These are phyloP conservation scores for Leavenworthia alabamica DNA, from an alignment of 345 rosid genomes.

Conservation along the genomic window DNA sequence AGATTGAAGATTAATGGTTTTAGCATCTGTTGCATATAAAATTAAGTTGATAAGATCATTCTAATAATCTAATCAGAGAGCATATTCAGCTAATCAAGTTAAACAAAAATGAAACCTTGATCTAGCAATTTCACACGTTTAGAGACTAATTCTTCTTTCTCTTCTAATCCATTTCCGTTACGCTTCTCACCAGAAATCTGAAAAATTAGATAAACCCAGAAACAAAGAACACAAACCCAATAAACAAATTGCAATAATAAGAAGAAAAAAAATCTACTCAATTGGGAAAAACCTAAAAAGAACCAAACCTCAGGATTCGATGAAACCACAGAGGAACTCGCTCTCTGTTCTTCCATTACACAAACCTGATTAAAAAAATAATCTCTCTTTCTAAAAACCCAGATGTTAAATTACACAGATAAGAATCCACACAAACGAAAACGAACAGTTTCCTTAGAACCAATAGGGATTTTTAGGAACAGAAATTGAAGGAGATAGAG, in stretches of 20 bases:
- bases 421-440: neutral
- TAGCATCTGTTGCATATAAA: constrained; percentile 12
- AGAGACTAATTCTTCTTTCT: constrained; percentile 28
- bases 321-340: constrained; percentile 7
- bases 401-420: neutral
- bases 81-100: neutral
- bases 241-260: neutral
- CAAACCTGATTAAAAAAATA: neutral
- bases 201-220: constrained; percentile 13
- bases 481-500: neutral
- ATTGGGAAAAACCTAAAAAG: neutral
- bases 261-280: neutral
- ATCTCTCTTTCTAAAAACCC: constrained; percentile 8
- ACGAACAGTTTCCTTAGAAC: neutral
- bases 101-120: constrained; percentile 10
- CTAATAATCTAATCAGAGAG: neutral
- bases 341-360: constrained; percentile 26
- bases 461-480: neutral
- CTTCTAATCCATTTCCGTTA: constrained; percentile 25
- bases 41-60: neutral
- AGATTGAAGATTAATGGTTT: constrained; percentile 5
- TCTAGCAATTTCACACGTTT: constrained; percentile 32
- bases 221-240: constrained; percentile 1
- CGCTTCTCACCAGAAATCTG: constrained; percentile 37
- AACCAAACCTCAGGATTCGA: constrained; percentile 32